Conservation (phyloP, 768 basidiomycete species). For the Ramaria sp. region DNA sequence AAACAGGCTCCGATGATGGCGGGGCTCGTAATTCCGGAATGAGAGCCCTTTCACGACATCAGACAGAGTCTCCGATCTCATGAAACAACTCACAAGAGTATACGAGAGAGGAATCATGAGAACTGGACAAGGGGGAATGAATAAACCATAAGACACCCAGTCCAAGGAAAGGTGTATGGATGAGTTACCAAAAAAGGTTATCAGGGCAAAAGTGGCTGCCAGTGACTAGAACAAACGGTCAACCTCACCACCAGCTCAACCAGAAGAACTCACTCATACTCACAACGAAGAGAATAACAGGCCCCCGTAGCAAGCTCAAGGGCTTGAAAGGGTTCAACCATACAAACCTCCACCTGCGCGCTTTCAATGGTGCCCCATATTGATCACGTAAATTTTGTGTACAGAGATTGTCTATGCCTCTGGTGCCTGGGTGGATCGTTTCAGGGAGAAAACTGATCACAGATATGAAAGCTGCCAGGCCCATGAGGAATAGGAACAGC, state of each 20-base stretch:
- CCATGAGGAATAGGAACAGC: conserved; percentile 28
- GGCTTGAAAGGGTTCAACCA: conserved; percentile 9
- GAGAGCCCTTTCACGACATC: not conserved
- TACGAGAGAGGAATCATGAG: not conserved
- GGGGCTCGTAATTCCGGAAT: conserved; percentile 1
- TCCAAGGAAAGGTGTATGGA: no score
- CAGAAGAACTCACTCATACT: not conserved
- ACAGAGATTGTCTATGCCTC: conserved; percentile 38
- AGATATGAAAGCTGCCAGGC: conserved; percentile 27
- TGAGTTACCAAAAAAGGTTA: not conserved
- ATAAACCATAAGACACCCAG: not conserved
- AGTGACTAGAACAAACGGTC: not conserved
- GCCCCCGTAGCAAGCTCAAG: conserved; percentile 17
- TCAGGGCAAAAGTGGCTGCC: not conserved
- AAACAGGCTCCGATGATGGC: conserved; percentile 1
- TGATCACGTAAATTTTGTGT: conserved; percentile 5
- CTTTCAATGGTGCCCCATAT: not conserved
- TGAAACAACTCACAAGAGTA: not conserved
- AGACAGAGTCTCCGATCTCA: not conserved
- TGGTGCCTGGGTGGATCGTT: conserved; percentile 49
- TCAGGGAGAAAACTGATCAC: conserved; percentile 48
- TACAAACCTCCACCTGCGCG: not conserved
- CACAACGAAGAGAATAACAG: conserved; percentile 3
- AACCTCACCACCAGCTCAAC: not conserved
- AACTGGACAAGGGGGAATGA: not conserved